Conservation (phyloP, 148 eudicot genomes). For the Silene latifolia region DNA sequence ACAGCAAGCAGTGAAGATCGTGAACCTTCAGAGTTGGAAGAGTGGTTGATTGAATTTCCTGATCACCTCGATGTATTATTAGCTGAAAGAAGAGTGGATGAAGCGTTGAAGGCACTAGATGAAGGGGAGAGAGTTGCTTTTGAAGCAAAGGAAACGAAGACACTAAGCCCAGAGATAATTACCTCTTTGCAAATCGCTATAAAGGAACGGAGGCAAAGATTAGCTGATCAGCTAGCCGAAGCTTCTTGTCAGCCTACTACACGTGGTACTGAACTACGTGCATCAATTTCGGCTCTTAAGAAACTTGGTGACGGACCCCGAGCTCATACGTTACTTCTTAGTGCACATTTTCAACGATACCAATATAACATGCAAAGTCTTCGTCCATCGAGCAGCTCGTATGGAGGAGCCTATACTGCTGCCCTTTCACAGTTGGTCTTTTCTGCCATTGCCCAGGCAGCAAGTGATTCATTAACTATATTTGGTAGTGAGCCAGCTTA, state of each 20-base stretch:
- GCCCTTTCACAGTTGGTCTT: slow-evolving; percentile 94
- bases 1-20: slow-evolving; percentile 38
- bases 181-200: slow-evolving; percentile 59
- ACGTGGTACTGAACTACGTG: slow-evolving; percentile 90
- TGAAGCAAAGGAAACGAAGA: slow-evolving; percentile 74
- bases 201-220: slow-evolving; percentile 66
- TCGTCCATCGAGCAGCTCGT: slow-evolving; percentile 96
- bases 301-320: slow-evolving; percentile 97
- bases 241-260: slow-evolving; percentile 95
- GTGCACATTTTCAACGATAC: slow-evolving; percentile 85
- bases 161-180: slow-evolving; percentile 47
- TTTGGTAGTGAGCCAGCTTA: slow-evolving; percentile 85
- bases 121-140: slow-evolving; percentile 74
- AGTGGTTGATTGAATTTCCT: slow-evolving; percentile 79
- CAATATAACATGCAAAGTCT: slow-evolving; percentile 86
- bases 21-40: slow-evolving; percentile 76
- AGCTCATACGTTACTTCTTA: slow-evolving; percentile 83
- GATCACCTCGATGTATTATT: slow-evolving; percentile 89
- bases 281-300: slow-evolving; percentile 80
- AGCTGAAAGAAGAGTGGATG: slow-evolving; percentile 93
- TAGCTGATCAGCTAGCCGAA: slow-evolving; percentile 97
- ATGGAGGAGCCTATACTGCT: slow-evolving; percentile 99
- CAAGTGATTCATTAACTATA: slow-evolving; percentile 73
- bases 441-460: slow-evolving; percentile 90
- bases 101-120: slow-evolving; percentile 74